These are phyloP conservation scores for Gyrodon lividus DNA, from an alignment of 768 basidiomycete species.

Conservation along the genomic window DNA sequence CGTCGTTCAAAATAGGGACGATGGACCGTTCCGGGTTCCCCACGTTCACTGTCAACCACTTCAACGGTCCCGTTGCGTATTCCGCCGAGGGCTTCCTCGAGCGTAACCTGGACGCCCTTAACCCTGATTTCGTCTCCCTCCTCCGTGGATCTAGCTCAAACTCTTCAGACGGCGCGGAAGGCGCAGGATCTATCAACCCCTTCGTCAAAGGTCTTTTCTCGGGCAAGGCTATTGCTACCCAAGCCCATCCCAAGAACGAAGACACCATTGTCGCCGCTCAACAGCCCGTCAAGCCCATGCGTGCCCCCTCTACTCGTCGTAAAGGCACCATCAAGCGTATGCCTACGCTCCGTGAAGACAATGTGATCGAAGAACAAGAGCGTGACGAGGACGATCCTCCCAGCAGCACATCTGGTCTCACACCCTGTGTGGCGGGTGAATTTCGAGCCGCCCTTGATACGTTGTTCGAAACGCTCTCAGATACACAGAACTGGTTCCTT, in stretches of 20 bases:
- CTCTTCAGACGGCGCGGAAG: constrained; percentile 51
- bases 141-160: constrained; percentile 57
- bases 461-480: constrained; percentile 83
- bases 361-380: constrained; percentile 42
- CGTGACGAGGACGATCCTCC: constrained; percentile 44
- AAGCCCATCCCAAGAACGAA: constrained; percentile 89
- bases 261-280: constrained; percentile 95
- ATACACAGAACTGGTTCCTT: constrained; percentile 88
- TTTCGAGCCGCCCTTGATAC: constrained; percentile 83
- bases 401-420: constrained; percentile 31
- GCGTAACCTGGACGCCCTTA: constrained; percentile 83
- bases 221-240: constrained; percentile 84
- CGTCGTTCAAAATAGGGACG: constrained; percentile 81
- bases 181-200: constrained; percentile 80
- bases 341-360: constrained; percentile 34
- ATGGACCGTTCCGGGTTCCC: constrained; percentile 76
- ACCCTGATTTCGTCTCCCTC: constrained; percentile 90
- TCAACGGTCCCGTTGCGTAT: constrained; percentile 88
- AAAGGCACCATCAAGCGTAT: constrained; percentile 68
- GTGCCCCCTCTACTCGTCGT: constrained; percentile 84
- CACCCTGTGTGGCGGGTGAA: constrained; percentile 83
- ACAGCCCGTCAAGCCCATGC: constrained; percentile 92
- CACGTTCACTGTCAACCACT: constrained; percentile 91
- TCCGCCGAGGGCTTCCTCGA: constrained; percentile 89
- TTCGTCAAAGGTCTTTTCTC: constrained; percentile 92